Conservation (phyloP, 2,329 filamentous ascomycete genomes). For the Ophiocordyceps australis region DNA sequence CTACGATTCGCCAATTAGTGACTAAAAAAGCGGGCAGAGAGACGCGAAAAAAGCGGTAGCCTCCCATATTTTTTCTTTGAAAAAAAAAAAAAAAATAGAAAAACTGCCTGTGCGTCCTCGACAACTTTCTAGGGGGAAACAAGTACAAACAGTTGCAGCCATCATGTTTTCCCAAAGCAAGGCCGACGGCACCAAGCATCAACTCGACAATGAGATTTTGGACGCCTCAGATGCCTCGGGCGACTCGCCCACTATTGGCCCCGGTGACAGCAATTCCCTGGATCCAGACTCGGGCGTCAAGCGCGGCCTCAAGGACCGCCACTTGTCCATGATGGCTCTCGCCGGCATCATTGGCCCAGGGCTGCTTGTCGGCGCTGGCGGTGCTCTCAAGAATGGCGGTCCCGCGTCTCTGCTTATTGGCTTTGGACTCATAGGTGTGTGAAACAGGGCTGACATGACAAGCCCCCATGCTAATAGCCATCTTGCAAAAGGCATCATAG, state of each 20-base stretch:
- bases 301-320: constrained; percentile 49
- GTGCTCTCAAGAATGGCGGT: constrained; percentile 48
- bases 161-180: no score
- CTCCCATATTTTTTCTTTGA: no score
- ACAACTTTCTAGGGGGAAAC: no score
- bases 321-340: constrained; percentile 47
- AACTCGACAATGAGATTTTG: no score
- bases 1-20: no score
- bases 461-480: constrained; percentile 6
- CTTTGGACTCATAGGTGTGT: constrained; percentile 44
- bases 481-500: constrained; percentile 31
- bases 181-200: no score
- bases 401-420: constrained; percentile 57
- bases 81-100: no score
- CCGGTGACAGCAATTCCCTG: constrained; percentile 21
- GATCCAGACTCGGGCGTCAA: constrained; percentile 48
- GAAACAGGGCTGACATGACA: neutral
- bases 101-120: no score
- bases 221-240: constrained; percentile 5
- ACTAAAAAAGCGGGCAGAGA: no score
- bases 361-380: constrained; percentile 52
- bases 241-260: constrained; percentile 4
- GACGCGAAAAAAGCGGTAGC: no score
- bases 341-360: constrained; percentile 51
- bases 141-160: no score